Base-by-base conservation (phyloP, 106 monocot species). In the Dendrobium nobile region DNA sequence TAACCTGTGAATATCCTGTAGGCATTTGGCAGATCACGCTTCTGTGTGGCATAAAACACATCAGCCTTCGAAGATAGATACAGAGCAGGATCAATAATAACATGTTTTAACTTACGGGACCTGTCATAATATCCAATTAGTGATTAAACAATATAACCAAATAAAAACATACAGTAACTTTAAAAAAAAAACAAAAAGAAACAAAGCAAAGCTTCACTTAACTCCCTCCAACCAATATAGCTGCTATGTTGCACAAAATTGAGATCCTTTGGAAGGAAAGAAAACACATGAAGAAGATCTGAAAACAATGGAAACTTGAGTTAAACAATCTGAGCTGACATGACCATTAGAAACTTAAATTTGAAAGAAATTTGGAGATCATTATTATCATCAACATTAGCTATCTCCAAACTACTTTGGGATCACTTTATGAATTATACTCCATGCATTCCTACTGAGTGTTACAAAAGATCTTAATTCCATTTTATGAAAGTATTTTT, bases 221-320 rank as follows among this genome's bases (percentile, higher is more conserved):
- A 98, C 97, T 94, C 92, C 89, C 84, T 90, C 89, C 89, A 89
- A 81, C 86, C 92, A 85, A 98, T 87, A 73, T 88, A 83, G 86
- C 89, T 92, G 67, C 91, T 84, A 78, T 94, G 97, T 84, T 92
- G 89, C 84, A 98, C 84, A 78, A 98, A 98, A 79, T 94, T 95
- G 54, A 94, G 86, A 86, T 95, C 91, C 78, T 64, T 92, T 26
- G 97, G 97, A 27, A 98, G 83, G 81, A 88, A 91, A 28, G 97
- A 92, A 31, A 98, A 89, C n/a, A 98, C 92, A 86, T 98, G 97
- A 47, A 98, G 94, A 59, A 98, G 90, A 88, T 98, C 97, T 98
- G 90, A 77, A 82, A 82, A 75, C n/a, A 74, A 79, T 28, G 72
- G 4, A 80, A 73, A 78, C 37, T 40, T 59, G 15, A 43, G n/a